Evolutionary conservation across 768 basidiomycete genomes (phyloP), one percentile per base, ranked within the genome.

Genomic region (Cystofilobasidium capitatum): DNA sequence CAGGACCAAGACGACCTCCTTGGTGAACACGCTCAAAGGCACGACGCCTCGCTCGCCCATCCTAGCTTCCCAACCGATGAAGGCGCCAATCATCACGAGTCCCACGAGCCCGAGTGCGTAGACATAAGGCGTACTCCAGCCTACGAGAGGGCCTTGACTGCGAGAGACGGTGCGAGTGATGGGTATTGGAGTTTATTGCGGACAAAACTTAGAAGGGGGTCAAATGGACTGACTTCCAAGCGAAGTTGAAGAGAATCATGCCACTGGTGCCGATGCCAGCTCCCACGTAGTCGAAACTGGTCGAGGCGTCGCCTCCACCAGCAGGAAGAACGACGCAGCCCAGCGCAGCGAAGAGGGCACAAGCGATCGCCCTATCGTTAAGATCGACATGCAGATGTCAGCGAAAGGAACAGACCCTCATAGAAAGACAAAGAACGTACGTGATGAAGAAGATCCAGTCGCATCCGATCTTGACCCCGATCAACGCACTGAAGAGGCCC

Each of bases 391-490:
- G 9, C 36, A n/a, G 39, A 9, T 10, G 35, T 5, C 26, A 35
- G 31, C n/a, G 57, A 3, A 3, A 9, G 22, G 57, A 26, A 12
- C 22, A 35, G 22, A 35, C 9, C 9, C 57, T 44, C 12, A 22
- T 44, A 44, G 12, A 12, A 8, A 36, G 12, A 36, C 14, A 20
- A n/a, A 6, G 33, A 36, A 58, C 39, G 36, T 36, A 58, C 58
- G 59, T 45, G 14, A 61, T 40, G 39, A 37, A 61, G n/a, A 37
- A 61, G 40, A 61, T 61, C 59, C 59, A 61, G 5, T 29, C 40
- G 20, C 39, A 20, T 1, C 40, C 59, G 36, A 61, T 31, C 40
- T 20, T 3, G 17, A 24, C 12, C 16, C 13, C 59, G n/a, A 61
- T 61, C 24, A 61, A 40, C 4, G 37, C 26, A 24, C 37, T 24